phyloP scores from a whole-genome alignment of 148 eudicot species.

The Nepenthes mirabilis region DNA sequence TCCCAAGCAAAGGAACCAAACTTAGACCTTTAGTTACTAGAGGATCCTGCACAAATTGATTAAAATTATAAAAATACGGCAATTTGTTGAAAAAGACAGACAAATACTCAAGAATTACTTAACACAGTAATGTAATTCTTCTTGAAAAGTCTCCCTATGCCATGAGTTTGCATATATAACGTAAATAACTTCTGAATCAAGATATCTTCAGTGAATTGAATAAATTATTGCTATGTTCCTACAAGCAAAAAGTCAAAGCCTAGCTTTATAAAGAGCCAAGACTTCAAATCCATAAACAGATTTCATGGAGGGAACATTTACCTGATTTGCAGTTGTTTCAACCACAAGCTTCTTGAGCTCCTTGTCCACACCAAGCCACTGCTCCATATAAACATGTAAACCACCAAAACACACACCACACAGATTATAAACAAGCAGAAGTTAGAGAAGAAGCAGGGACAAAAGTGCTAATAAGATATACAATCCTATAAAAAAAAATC shows the following conservation, averaged over 20 bases:
- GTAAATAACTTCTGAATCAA: too few relatives aligned
- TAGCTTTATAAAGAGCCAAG: too few relatives aligned
- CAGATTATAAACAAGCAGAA: not conserved
- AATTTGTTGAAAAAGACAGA: too few relatives aligned
- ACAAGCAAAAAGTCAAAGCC: too few relatives aligned
- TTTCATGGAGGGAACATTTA: constrained; percentile 2
- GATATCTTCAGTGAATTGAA: too few relatives aligned
- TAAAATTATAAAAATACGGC: too few relatives aligned
- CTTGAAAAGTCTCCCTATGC: too few relatives aligned
- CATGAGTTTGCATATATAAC: too few relatives aligned
- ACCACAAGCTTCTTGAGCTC: constrained; percentile 75
- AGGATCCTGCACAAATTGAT: constrained; percentile 45
- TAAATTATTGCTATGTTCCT: too few relatives aligned
- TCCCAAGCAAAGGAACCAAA: constrained; percentile 83
- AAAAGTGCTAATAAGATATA: not conserved
- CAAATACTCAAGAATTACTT: too few relatives aligned
- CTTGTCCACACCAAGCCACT: constrained; percentile 97
- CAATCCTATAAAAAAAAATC: too few relatives aligned
- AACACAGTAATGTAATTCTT: too few relatives aligned
- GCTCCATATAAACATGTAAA: constrained; percentile 10
- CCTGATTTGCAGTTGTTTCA: constrained; percentile 97
- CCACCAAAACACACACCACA: not conserved
- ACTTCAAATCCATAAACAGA: not conserved
- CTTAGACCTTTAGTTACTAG: constrained; percentile 71
- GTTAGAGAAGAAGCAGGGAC: not conserved